Conservation (phyloP, 306 rosid genomes). For the Lupinus albus region DNA sequence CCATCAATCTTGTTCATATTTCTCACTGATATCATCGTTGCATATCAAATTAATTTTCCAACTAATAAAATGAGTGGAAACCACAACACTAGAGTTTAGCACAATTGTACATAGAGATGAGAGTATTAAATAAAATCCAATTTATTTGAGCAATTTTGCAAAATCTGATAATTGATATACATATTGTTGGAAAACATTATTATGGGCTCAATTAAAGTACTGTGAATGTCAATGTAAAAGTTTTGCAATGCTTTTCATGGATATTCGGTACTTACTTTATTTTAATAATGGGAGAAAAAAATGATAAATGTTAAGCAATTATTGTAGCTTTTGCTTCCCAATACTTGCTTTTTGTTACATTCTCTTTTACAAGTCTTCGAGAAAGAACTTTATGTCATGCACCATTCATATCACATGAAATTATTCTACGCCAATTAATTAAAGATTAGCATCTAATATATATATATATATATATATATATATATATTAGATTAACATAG, state of each 20-base stretch:
- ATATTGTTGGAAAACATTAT: not conserved
- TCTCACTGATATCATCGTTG: too few relatives aligned
- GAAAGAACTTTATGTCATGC: slow-evolving; percentile 7
- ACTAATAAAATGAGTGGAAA: too few relatives aligned
- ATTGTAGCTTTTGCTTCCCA: not conserved
- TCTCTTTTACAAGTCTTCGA: not conserved
- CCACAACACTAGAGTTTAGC: too few relatives aligned
- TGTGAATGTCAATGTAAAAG: too few relatives aligned
- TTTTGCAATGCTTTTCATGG: too few relatives aligned
- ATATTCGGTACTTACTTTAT: too few relatives aligned
- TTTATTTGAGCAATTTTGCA: not conserved
- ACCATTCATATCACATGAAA: not conserved
- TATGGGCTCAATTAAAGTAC: not conserved
- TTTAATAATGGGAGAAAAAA: too few relatives aligned
- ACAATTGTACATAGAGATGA: too few relatives aligned
- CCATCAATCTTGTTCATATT: too few relatives aligned
- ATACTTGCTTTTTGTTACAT: not conserved
- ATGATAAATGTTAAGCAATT: not conserved
- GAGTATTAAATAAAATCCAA: too few relatives aligned
- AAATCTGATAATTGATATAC: not conserved
- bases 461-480: too few relatives aligned
- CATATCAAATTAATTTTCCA: too few relatives aligned
- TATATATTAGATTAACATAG: slow-evolving; percentile 26
- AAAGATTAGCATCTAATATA: not conserved
- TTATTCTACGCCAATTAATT: not conserved